These are phyloP conservation scores for Lagenidium giganteum DNA, from an alignment of 352 stramenopile species.

Conservation along the genomic window DNA sequence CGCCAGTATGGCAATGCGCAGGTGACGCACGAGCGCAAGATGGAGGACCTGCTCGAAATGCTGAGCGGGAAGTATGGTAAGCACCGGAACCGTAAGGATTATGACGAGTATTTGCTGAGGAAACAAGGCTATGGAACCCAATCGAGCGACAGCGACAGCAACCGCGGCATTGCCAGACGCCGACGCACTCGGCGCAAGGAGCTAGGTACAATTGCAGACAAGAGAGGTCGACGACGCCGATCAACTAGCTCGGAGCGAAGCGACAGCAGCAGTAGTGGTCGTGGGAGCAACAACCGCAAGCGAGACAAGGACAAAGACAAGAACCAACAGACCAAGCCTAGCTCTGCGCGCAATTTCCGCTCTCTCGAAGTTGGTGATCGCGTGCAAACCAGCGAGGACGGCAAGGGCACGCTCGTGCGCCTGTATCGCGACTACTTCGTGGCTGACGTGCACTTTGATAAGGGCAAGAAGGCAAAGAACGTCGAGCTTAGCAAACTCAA, in stretches of 20 bases:
- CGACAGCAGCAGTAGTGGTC: slow-evolving; percentile 4
- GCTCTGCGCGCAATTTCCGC: slow-evolving; percentile 3
- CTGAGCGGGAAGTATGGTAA: slow-evolving; percentile 22
- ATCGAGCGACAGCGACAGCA: too few relatives aligned
- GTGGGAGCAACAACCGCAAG: not conserved
- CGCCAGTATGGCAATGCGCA: not conserved
- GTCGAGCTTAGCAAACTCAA: slow-evolving; percentile 41
- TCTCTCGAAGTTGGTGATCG: slow-evolving; percentile 51
- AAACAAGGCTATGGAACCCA: too few relatives aligned
- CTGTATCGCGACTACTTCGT: slow-evolving; percentile 67
- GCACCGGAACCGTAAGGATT: slow-evolving; percentile 32
- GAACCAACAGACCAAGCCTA: slow-evolving; percentile 3
- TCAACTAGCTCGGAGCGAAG: slow-evolving; percentile 6
- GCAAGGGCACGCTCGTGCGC: slow-evolving; percentile 49
- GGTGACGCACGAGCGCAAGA: slow-evolving; percentile 10
- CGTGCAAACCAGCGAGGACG: slow-evolving; percentile 25
- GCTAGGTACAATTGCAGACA: too few relatives aligned
- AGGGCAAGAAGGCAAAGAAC: slow-evolving; percentile 44
- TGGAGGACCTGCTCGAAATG: slow-evolving; percentile 10
- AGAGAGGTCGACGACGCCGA: not conserved
- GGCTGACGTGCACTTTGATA: slow-evolving; percentile 66
- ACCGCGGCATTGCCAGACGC: too few relatives aligned
- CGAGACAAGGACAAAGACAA: slow-evolving; percentile 2
- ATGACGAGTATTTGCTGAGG: slow-evolving; percentile 36
- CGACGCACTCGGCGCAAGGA: too few relatives aligned